Conservation (phyloP, 2,329 filamentous ascomycete species). For the Fusarium papillatum region DNA sequence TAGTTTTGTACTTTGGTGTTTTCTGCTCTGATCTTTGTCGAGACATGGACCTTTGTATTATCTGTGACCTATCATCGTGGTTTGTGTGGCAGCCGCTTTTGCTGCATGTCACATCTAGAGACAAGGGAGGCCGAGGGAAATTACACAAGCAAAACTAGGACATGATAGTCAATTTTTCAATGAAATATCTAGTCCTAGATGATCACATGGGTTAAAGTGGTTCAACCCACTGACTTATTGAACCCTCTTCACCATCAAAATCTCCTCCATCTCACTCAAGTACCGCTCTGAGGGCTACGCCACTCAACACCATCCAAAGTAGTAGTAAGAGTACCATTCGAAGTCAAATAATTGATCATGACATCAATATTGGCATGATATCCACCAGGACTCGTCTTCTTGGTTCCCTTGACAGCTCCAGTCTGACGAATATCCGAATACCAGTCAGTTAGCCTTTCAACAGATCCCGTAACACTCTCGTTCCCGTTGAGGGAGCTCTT, state of each 20-base stretch:
- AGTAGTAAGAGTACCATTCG: constrained; percentile 23
- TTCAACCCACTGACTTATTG: neutral
- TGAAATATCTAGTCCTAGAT: neutral
- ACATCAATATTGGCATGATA: constrained; percentile 19
- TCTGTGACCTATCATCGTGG: neutral
- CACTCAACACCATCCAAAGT: constrained; percentile 8
- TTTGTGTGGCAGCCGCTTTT: neutral
- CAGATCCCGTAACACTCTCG: constrained; percentile 12
- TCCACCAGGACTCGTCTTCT: constrained; percentile 48
- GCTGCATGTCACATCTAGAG: neutral
- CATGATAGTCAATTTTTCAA: neutral
- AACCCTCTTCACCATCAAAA: neutral
- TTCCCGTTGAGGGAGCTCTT: neutral
- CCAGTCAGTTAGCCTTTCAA: constrained; percentile 44
- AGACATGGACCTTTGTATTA: neutral
- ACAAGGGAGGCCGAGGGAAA: neutral
- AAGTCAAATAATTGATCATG: constrained; percentile 18
- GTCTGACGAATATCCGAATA: constrained; percentile 53
- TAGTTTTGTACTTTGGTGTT: neutral
- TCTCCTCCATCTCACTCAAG: neutral
- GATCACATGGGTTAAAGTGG: neutral
- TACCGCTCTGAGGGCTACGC: neutral
- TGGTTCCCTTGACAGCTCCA: constrained; percentile 47
- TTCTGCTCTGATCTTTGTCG: neutral
- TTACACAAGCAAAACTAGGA: neutral